A percentile compares a stretch with the other conserved stretches of the same genome.
phyloP scores from a whole-genome alignment of 2,329 filamentous ascomycete genomes.

The Diaporthe citri region DNA sequence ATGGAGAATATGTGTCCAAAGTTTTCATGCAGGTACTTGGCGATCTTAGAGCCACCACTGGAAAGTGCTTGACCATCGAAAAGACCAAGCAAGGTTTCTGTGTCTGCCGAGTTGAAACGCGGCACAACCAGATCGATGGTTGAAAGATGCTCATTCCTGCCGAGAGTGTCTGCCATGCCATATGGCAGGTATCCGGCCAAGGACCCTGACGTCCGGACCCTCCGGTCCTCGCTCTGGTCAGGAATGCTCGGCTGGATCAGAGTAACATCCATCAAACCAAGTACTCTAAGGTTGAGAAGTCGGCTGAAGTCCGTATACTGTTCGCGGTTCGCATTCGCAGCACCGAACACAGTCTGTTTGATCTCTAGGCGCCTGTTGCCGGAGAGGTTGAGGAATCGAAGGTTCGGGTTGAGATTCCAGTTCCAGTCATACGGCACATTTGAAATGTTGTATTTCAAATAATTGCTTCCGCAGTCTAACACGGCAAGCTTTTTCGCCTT shows the following conservation, averaged over 20 bases:
- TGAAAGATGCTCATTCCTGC: slow-evolving; percentile 92
- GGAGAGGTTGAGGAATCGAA: slow-evolving; percentile 95
- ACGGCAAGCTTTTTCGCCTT: slow-evolving; percentile 93
- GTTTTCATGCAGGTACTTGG: slow-evolving; percentile 96
- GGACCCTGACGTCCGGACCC: slow-evolving; percentile 97
- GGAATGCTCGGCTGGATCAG: slow-evolving; percentile 93
- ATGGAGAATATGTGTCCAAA: slow-evolving; percentile 87
- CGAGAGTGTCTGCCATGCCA: slow-evolving; percentile 96
- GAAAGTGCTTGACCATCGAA: slow-evolving; percentile 95
- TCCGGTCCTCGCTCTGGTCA: slow-evolving; percentile 93
- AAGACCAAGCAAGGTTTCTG: slow-evolving; percentile 91
- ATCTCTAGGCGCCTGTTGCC: slow-evolving; percentile 98
- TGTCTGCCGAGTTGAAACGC: slow-evolving; percentile 88
- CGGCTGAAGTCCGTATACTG: slow-evolving; percentile 91
- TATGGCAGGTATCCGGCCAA: slow-evolving; percentile 91
- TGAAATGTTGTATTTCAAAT: slow-evolving; percentile 97
- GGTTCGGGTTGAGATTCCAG: slow-evolving; percentile 97
- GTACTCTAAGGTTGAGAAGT: slow-evolving; percentile 83
- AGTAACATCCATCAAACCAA: slow-evolving; percentile 98
- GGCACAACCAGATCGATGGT: slow-evolving; percentile 97
- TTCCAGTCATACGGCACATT: slow-evolving; percentile 99
- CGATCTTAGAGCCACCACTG: slow-evolving; percentile 92
- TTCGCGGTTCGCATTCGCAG: slow-evolving; percentile 69
- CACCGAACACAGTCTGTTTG: slow-evolving; percentile 72
- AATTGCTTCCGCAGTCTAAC: slow-evolving; percentile 94